A percentile compares a stretch with the other conserved stretches of the same genome.
phyloP scores from a whole-genome alignment of 1,284 basidiomycete genomes.

The Tranzscheliella williamsii region DNA sequence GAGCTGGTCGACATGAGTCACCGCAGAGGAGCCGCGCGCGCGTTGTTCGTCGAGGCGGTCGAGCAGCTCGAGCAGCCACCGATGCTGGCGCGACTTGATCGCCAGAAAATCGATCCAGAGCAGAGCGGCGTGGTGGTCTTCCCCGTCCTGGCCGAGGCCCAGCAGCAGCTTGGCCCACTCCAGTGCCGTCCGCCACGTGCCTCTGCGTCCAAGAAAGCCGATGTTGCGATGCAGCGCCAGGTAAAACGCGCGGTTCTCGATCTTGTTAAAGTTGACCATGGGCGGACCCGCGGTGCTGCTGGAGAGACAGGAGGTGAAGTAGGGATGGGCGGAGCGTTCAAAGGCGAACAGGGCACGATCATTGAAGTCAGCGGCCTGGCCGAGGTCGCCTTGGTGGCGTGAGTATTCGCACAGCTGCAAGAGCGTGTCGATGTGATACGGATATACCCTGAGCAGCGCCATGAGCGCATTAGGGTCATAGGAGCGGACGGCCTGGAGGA shows the following conservation, averaged over 20 bases:
- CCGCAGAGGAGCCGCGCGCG: neutral
- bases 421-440: slow-evolving; percentile 59
- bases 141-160: slow-evolving; percentile 40
- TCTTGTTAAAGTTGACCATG: slow-evolving; percentile 48
- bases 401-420: slow-evolving; percentile 55
- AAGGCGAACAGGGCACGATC: slow-evolving; percentile 56
- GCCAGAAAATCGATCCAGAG: slow-evolving; percentile 60
- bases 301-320: slow-evolving; percentile 48
- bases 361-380: slow-evolving; percentile 56
- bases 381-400: slow-evolving; percentile 58
- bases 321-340: slow-evolving; percentile 50
- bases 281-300: slow-evolving; percentile 46
- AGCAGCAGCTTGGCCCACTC: slow-evolving; percentile 58
- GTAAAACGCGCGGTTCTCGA: slow-evolving; percentile 57
- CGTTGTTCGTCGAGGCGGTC: slow-evolving; percentile 38
- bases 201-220: slow-evolving; percentile 49
- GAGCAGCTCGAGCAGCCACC: slow-evolving; percentile 52
- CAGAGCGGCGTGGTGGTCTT: slow-evolving; percentile 56
- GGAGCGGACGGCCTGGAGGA: slow-evolving; percentile 55
- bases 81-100: slow-evolving; percentile 49
- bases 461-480: slow-evolving; percentile 53
- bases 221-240: slow-evolving; percentile 56
- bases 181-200: slow-evolving; percentile 58
- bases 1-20: slow-evolving; percentile 18
- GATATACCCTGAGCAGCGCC: slow-evolving; percentile 51